Evolutionary conservation across 345 rosid genomes (phyloP).

Genomic region (Anastatica hierochuntica): DNA sequence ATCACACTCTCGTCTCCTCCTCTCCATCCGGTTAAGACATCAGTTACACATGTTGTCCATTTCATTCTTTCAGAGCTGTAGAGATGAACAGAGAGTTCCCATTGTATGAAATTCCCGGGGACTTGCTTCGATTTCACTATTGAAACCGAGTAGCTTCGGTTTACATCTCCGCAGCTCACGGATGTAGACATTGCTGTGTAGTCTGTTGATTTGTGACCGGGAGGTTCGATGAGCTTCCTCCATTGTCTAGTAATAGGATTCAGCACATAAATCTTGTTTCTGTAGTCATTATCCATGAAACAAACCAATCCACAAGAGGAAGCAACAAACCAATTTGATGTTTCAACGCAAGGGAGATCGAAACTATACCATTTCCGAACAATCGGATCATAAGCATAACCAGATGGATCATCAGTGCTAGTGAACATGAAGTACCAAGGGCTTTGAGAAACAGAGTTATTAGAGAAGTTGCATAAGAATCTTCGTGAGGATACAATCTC

Average conservation of each 20-base stretch:
- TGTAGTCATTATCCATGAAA: slow-evolving; percentile 80
- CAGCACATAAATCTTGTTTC: slow-evolving; percentile 58
- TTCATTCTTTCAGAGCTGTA: slow-evolving; percentile 58
- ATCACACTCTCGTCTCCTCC: slow-evolving; percentile 87
- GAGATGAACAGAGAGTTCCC: slow-evolving; percentile 61
- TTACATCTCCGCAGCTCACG: slow-evolving; percentile 8
- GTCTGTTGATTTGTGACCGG: slow-evolving; percentile 54
- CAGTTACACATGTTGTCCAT: slow-evolving; percentile 53
- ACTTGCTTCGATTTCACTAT: slow-evolving; percentile 88
- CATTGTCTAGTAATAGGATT: slow-evolving; percentile 61
- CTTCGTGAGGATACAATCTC: slow-evolving; percentile 73
- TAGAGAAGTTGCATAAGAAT: slow-evolving; percentile 56
- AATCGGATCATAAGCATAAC: slow-evolving; percentile 80
- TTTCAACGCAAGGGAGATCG: slow-evolving; percentile 65
- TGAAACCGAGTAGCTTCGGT: slow-evolving; percentile 48
- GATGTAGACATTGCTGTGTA: slow-evolving; percentile 71
- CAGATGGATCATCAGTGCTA: slow-evolving; percentile 74
- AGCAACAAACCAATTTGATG: slow-evolving; percentile 68
- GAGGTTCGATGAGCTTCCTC: slow-evolving; percentile 54
- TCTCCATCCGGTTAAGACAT: slow-evolving; percentile 90
- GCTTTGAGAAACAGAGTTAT: slow-evolving; percentile 37
- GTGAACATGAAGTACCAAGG: slow-evolving; percentile 99
- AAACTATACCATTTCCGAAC: slow-evolving; percentile 80
- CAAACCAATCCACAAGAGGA: slow-evolving; percentile 87
- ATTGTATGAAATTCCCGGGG: slow-evolving; percentile 59